These are phyloP conservation scores for Neurospora crassa DNA, from an alignment of 2,329 filamentous ascomycete species.

Conservation along the genomic window DNA sequence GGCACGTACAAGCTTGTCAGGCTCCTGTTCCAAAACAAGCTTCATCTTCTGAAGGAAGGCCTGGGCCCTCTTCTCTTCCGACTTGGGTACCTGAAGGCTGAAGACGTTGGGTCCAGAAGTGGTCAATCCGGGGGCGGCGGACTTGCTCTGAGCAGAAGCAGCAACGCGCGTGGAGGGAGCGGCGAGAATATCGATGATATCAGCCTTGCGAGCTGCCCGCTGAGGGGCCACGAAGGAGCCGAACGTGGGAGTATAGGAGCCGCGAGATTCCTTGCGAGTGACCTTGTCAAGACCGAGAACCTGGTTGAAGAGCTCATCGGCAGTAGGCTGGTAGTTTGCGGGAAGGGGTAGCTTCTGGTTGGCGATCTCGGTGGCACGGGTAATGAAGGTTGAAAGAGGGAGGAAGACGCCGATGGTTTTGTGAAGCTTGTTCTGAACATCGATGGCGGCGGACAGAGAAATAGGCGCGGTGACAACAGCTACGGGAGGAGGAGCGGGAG, in stretches of 20 bases:
- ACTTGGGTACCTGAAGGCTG: slow-evolving; percentile 66
- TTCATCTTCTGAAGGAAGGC: slow-evolving; percentile 83
- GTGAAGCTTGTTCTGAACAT: slow-evolving; percentile 73
- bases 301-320: slow-evolving; percentile 82
- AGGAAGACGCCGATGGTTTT: slow-evolving; percentile 68
- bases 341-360: slow-evolving; percentile 75
- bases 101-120: slow-evolving; percentile 62
- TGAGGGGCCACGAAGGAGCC: slow-evolving; percentile 38
- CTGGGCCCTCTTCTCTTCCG: slow-evolving; percentile 72
- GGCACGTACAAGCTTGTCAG: slow-evolving; percentile 54
- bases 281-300: slow-evolving; percentile 59
- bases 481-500: slow-evolving; percentile 31
- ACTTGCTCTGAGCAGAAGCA: slow-evolving; percentile 14
- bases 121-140: slow-evolving; percentile 34
- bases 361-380: slow-evolving; percentile 73
- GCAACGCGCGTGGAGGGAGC: slow-evolving; percentile 22
- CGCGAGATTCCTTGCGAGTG: slow-evolving; percentile 37
- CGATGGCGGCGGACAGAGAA: slow-evolving; percentile 67
- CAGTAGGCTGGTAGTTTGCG: slow-evolving; percentile 53
- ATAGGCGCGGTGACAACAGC: slow-evolving; percentile 59
- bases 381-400: slow-evolving; percentile 78
- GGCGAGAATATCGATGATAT: slow-evolving; percentile 77
- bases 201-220: slow-evolving; percentile 42
- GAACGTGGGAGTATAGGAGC: slow-evolving; percentile 66
- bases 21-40: slow-evolving; percentile 69